Evolutionary conservation across 495 filamentous ascomycete species (phyloP).

Genomic region (Daldinia concentrica): DNA sequence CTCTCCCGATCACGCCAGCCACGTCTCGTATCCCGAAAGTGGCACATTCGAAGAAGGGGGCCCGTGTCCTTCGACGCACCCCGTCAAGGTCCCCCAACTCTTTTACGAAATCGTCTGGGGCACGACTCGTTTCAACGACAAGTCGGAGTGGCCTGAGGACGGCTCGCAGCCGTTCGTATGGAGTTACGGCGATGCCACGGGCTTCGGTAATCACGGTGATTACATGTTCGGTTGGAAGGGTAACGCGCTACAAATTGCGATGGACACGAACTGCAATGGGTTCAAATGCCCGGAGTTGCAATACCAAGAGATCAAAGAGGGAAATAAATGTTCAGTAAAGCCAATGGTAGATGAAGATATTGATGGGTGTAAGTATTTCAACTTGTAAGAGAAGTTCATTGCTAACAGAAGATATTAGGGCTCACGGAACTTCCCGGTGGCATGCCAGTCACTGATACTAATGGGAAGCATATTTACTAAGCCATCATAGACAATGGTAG

Average conservation of each 20-base stretch:
- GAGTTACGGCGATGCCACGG: conserved; percentile 51
- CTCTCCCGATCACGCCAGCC: conserved; percentile 37
- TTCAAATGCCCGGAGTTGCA: conserved; percentile 35
- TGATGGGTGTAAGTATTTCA: conserved; percentile 45
- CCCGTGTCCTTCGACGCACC: conserved; percentile 47
- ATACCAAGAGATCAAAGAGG: conserved; percentile 43
- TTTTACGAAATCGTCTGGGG: conserved; percentile 54
- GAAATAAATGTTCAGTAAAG: conserved; percentile 46
- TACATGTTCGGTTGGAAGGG: conserved; percentile 48
- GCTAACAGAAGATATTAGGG: conserved; percentile 26
- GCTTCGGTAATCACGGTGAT: conserved; percentile 40
- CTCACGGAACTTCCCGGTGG: conserved; percentile 40
- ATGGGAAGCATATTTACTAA: conserved; percentile 25
- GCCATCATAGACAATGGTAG: neutral
- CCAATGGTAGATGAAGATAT: conserved; percentile 43
- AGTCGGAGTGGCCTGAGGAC: conserved; percentile 52
- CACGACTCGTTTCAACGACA: conserved; percentile 52
- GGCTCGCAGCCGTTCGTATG: conserved; percentile 57
- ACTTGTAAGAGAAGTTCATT: neutral
- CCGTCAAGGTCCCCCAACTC: conserved; percentile 49
- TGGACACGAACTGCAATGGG: conserved; percentile 40
- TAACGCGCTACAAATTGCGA: conserved; percentile 40
- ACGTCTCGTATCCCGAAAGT: conserved; percentile 41
- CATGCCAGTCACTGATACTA: conserved; percentile 40
- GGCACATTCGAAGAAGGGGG: conserved; percentile 48